Percentiles rank a stretch among this genome's conserved stretches.
These are phyloP conservation scores for Stylosanthes scabra DNA, from an alignment of 331 rosid species.

Conservation along the genomic window DNA sequence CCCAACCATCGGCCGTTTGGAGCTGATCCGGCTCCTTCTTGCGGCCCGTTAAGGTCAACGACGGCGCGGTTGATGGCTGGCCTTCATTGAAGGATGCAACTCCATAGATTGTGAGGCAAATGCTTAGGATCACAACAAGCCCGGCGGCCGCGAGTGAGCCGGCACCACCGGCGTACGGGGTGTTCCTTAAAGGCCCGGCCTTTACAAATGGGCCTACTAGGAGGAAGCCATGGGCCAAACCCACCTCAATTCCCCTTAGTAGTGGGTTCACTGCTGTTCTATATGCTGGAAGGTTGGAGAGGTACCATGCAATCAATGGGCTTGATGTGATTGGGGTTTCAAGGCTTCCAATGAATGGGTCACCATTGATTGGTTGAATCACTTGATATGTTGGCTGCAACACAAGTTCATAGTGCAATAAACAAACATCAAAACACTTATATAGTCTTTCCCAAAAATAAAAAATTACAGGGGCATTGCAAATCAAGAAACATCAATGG, in stretches of 20 bases:
- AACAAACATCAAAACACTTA: no score
- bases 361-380: slow-evolving; percentile 95
- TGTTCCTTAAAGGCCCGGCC: slow-evolving; percentile 92
- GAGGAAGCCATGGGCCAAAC: slow-evolving; percentile 86
- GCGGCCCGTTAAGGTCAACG: slow-evolving; percentile 83
- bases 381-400: slow-evolving; percentile 89
- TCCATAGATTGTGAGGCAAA: slow-evolving; percentile 81
- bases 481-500: no score
- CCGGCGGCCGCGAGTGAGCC: slow-evolving; percentile 93
- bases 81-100: slow-evolving; percentile 90
- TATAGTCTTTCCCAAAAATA: no score
- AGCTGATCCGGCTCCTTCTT: slow-evolving; percentile 92
- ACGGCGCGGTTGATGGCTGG: slow-evolving; percentile 86
- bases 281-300: slow-evolving; percentile 94
- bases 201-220: slow-evolving; percentile 92
- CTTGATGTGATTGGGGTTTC: slow-evolving; percentile 99
- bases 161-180: slow-evolving; percentile 65
- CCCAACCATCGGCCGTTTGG: slow-evolving; percentile 96
- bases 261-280: slow-evolving; percentile 95
- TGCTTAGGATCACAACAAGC: slow-evolving; percentile 81
- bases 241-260: slow-evolving; percentile 88
- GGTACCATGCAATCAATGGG: slow-evolving; percentile 94
- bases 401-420: not conserved
- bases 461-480: no score
- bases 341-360: slow-evolving; percentile 97